Conservation (phyloP, 148 eudicot species). For the Spergularia bocconei region DNA sequence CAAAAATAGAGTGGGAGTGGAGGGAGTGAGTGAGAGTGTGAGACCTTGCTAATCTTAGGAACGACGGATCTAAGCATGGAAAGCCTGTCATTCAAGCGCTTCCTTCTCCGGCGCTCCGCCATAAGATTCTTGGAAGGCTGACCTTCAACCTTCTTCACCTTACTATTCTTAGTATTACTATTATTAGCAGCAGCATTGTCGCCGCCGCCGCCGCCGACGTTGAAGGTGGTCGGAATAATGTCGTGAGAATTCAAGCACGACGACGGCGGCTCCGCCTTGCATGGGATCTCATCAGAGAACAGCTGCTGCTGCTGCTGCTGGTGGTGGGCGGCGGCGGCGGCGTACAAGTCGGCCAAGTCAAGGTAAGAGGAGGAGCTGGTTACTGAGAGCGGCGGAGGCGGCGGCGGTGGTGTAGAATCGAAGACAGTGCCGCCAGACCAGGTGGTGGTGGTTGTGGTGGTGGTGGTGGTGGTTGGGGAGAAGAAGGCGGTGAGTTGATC, state of each 20-base stretch:
- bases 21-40: too few relatives aligned
- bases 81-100: conserved; percentile 67
- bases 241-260: background rate
- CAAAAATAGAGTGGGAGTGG: too few relatives aligned
- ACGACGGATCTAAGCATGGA: conserved; percentile 85
- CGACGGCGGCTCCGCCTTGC: conserved; percentile 39
- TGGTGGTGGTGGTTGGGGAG: conserved; percentile 26
- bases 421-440: conserved; percentile 25
- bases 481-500: conserved; percentile 33
- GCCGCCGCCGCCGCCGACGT: conserved; percentile 31
- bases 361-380: background rate
- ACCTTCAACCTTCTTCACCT: conserved; percentile 46
- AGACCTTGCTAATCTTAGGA: conserved; percentile 84
- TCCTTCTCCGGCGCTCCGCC: conserved; percentile 76
- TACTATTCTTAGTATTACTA: conserved; percentile 20
- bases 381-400: conserved; percentile 10
- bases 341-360: background rate
- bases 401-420: background rate
- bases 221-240: conserved; percentile 13
- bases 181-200: background rate
- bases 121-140: conserved; percentile 79
- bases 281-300: conserved; percentile 3
- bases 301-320: background rate
- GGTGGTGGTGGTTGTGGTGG: conserved; percentile 26
- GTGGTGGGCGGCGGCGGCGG: background rate